These are phyloP conservation scores for Colletotrichum shisoi DNA, from an alignment of 2,329 filamentous ascomycete species.

Conservation along the genomic window DNA sequence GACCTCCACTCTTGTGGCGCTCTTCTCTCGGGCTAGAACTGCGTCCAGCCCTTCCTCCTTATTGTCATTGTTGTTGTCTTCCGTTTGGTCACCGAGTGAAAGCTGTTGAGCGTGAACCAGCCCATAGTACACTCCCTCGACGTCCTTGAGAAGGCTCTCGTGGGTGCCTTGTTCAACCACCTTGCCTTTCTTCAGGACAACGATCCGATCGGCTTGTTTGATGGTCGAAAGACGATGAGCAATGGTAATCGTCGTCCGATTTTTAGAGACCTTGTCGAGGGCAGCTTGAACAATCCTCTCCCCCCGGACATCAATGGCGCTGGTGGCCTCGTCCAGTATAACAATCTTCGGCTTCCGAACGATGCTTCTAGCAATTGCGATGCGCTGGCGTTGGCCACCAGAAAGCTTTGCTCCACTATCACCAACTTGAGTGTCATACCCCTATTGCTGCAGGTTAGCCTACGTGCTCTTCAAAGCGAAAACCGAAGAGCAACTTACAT, in stretches of 20 bases:
- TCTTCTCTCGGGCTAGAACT: slow-evolving; percentile 56
- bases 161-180: slow-evolving; percentile 80
- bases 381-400: slow-evolving; percentile 84
- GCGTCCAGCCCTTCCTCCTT: slow-evolving; percentile 54
- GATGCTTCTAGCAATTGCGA: slow-evolving; percentile 79
- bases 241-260: slow-evolving; percentile 75
- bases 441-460: slow-evolving; percentile 49
- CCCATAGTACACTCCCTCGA: slow-evolving; percentile 70
- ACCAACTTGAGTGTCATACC: slow-evolving; percentile 73
- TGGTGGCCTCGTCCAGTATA: slow-evolving; percentile 80
- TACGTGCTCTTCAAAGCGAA: too few relatives aligned
- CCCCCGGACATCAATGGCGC: slow-evolving; percentile 65
- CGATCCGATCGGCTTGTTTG: slow-evolving; percentile 78
- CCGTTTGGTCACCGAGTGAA: slow-evolving; percentile 59
- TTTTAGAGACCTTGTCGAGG: slow-evolving; percentile 66
- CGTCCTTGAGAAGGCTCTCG: slow-evolving; percentile 68
- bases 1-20: slow-evolving; percentile 51
- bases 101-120: slow-evolving; percentile 72
- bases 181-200: slow-evolving; percentile 75
- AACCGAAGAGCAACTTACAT: slow-evolving; percentile 47
- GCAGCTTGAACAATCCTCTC: slow-evolving; percentile 71
- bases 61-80: slow-evolving; percentile 48
- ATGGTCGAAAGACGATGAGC: slow-evolving; percentile 79
- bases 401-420: slow-evolving; percentile 73
- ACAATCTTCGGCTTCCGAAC: slow-evolving; percentile 75